A percentile compares a stretch with the other conserved stretches of the same genome.
These are phyloP conservation scores for Exophiala dermatitidis DNA, from an alignment of 2,329 filamentous ascomycete species.

Conservation along the genomic window DNA sequence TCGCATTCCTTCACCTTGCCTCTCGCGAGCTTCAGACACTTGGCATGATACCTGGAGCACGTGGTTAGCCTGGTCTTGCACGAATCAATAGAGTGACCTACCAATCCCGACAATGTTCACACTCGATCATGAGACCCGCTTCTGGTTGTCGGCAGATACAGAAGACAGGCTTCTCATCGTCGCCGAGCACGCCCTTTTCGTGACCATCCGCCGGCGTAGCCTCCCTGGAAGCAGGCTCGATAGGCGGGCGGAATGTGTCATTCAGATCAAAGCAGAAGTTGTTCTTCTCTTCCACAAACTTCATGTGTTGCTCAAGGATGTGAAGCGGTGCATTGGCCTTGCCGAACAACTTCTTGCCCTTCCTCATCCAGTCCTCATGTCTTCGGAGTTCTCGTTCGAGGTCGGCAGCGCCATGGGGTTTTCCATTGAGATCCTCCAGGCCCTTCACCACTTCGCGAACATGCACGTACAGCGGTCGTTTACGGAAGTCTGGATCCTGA, in stretches of 20 bases:
- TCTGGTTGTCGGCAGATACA: conserved; percentile 92
- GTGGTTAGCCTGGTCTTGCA: conserved; percentile 27
- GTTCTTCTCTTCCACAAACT: conserved; percentile 85
- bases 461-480: conserved; percentile 79
- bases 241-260: conserved; percentile 81
- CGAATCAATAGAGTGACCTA: conserved; percentile 40
- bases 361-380: conserved; percentile 98
- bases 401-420: conserved; percentile 82
- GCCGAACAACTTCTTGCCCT: conserved; percentile 93
- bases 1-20: conserved; percentile 98
- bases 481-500: conserved; percentile 64
- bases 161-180: conserved; percentile 71
- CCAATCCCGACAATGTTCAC: conserved; percentile 97
- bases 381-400: conserved; percentile 89
- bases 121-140: conserved; percentile 99
- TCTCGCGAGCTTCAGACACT: conserved; percentile 93
- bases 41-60: conserved; percentile 76
- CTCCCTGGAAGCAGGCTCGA: conserved; percentile 84
- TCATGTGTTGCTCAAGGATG: conserved; percentile 90
- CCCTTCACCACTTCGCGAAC: conserved; percentile 85
- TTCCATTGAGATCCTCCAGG: conserved; percentile 82
- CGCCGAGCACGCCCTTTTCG: conserved; percentile 47
- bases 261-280: conserved; percentile 82
- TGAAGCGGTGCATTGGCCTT: conserved; percentile 96
- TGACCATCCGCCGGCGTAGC: conserved; percentile 53